phyloP scores from a whole-genome alignment of 345 rosid species.

The Atalantia buxifolia region DNA sequence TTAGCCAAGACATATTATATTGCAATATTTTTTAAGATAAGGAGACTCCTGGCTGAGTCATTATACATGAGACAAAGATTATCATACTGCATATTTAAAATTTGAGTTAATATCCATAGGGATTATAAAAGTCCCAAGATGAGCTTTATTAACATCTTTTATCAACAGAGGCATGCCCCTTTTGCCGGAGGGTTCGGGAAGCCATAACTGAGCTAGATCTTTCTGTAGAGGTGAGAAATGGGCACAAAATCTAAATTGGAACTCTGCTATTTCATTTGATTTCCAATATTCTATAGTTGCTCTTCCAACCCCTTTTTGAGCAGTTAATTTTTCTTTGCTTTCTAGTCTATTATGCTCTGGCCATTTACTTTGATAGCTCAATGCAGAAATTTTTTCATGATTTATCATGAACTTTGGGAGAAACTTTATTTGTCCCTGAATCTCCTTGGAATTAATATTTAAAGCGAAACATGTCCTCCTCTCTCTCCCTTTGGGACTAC shows the following conservation, averaged over 20 bases:
- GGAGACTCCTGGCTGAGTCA: not conserved
- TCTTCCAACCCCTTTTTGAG: not conserved
- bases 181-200: slow-evolving; percentile 83
- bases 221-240: slow-evolving; percentile 52
- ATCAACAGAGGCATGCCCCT: slow-evolving; percentile 78
- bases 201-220: slow-evolving; percentile 88
- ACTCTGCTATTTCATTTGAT: not conserved
- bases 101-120: not conserved
- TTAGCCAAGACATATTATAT: not conserved
- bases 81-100: not conserved
- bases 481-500: not conserved
- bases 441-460: not conserved
- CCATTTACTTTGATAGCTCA: not conserved
- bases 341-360: not conserved
- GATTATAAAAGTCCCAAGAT: not conserved
- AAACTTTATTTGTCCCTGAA: not conserved
- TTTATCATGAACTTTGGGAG: not conserved
- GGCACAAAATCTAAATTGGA: not conserved
- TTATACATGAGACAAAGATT: not conserved
- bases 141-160: slow-evolving; percentile 6
- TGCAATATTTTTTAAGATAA: not conserved
- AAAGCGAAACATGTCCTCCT: not conserved
- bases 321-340: not conserved
- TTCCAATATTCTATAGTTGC: not conserved
- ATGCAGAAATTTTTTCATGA: not conserved